Evolutionary conservation across 768 basidiomycete genomes (phyloP).

Genomic region (Panellus pusillus): DNA sequence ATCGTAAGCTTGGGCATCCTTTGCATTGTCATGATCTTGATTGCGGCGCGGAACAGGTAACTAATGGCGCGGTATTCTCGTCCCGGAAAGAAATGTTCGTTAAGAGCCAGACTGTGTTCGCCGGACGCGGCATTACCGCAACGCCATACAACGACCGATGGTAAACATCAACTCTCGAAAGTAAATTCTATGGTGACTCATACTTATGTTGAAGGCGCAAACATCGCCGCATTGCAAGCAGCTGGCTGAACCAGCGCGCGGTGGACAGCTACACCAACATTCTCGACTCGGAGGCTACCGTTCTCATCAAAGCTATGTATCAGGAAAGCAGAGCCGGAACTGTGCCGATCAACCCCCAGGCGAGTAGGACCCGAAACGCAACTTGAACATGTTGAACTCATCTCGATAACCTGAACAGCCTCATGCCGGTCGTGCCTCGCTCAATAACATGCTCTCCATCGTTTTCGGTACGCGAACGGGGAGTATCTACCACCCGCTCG

Average conservation of each 20-base stretch:
- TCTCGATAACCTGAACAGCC: neutral
- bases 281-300: slow-evolving; percentile 1
- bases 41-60: slow-evolving; percentile 16
- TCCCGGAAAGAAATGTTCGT: slow-evolving; percentile 5
- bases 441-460: slow-evolving; percentile 47
- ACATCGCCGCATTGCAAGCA: slow-evolving; percentile 4
- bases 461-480: slow-evolving; percentile 44
- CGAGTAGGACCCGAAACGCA: neutral
- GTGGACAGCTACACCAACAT: slow-evolving; percentile 1
- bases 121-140: neutral
- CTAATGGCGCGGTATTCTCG: slow-evolving; percentile 6
- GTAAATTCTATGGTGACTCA: no score
- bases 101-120: slow-evolving; percentile 5
- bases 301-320: neutral
- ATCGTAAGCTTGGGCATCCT: slow-evolving; percentile 7
- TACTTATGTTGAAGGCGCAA: neutral
- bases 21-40: no score
- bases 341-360: slow-evolving; percentile 3
- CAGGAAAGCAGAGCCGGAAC: neutral
- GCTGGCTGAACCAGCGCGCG: neutral
- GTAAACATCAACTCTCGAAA: neutral
- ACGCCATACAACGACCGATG: slow-evolving; percentile 3
- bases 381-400: neutral
- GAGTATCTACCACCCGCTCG: slow-evolving; percentile 37
- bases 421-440: slow-evolving; percentile 37